phyloP scores from a whole-genome alignment of 2,329 filamentous ascomycete genomes.

The Pyrenophora graminea region DNA sequence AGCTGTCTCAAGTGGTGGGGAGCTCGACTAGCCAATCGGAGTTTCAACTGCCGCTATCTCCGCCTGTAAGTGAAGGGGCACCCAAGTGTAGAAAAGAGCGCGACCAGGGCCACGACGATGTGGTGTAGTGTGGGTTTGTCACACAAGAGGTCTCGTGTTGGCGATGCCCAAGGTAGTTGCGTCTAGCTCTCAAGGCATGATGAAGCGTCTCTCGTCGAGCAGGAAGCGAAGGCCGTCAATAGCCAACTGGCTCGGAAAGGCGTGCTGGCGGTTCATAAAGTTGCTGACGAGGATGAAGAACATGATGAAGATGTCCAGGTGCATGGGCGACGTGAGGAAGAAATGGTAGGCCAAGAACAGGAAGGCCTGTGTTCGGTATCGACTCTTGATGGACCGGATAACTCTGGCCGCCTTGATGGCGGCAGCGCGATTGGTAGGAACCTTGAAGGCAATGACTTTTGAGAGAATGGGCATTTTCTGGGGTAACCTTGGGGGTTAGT shows the following conservation, averaged over 20 bases:
- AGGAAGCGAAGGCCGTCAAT: conserved; percentile 34
- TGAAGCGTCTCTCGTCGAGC: conserved; percentile 32
- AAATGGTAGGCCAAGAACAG: conserved; percentile 42
- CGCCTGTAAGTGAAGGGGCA: conserved; percentile 12
- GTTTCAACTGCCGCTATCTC: conserved; percentile 24
- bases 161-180: not conserved
- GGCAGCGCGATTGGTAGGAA: conserved; percentile 20
- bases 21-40: conserved; percentile 36
- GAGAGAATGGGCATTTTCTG: conserved; percentile 21
- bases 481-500: conserved; percentile 4
- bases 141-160: not conserved
- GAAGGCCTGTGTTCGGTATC: conserved; percentile 39
- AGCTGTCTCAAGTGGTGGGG: conserved; percentile 30
- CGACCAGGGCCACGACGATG: not conserved
- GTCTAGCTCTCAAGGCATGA: conserved; percentile 24
- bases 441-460: conserved; percentile 21
- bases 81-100: not conserved
- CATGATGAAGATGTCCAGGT: conserved; percentile 41
- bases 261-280: conserved; percentile 40
- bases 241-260: conserved; percentile 33
- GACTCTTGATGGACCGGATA: conserved; percentile 34
- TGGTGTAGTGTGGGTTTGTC: not conserved
- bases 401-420: conserved; percentile 29
- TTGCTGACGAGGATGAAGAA: conserved; percentile 45
- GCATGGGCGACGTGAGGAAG: conserved; percentile 37